Evolutionary conservation across 2,329 filamentous ascomycete species (phyloP).

Genomic region (Cyphellophora attinorum): DNA sequence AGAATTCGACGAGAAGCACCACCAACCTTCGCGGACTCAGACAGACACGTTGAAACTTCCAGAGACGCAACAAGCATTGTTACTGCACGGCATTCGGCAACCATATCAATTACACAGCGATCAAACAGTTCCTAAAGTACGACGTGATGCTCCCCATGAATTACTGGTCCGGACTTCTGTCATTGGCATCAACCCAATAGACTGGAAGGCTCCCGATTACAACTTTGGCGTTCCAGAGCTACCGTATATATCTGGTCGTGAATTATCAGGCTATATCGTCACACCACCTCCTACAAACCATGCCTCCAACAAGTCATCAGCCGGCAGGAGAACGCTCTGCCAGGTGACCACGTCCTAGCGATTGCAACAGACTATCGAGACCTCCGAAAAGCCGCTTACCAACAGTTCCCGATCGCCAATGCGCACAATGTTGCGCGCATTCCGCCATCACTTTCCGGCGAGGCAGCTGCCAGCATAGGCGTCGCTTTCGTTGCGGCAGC

Average conservation of each 20-base stretch:
- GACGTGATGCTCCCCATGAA: conserved; percentile 6
- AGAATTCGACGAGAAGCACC: no score
- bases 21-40: no score
- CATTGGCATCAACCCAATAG: conserved; percentile 67
- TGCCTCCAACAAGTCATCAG: no score
- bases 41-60: no score
- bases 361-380: conserved; percentile 68
- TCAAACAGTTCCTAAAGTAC: conserved; percentile 17
- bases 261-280: conserved; percentile 58
- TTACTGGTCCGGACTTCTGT: conserved; percentile 11
- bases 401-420: conserved; percentile 57
- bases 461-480: conserved; percentile 54
- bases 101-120: neutral
- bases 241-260: conserved; percentile 60
- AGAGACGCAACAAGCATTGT: no score
- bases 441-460: conserved; percentile 42
- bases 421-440: conserved; percentile 57
- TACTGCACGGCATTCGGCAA: neutral
- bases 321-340: conserved; percentile 19
- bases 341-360: conserved; percentile 35
- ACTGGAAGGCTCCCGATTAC: conserved; percentile 63
- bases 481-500: conserved; percentile 64
- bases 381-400: conserved; percentile 60
- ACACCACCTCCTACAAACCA: conserved; percentile 1
- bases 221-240: conserved; percentile 60